Evolutionary conservation across 2,329 filamentous ascomycete genomes (phyloP).

Genomic region (Periconia macrospinosa): DNA sequence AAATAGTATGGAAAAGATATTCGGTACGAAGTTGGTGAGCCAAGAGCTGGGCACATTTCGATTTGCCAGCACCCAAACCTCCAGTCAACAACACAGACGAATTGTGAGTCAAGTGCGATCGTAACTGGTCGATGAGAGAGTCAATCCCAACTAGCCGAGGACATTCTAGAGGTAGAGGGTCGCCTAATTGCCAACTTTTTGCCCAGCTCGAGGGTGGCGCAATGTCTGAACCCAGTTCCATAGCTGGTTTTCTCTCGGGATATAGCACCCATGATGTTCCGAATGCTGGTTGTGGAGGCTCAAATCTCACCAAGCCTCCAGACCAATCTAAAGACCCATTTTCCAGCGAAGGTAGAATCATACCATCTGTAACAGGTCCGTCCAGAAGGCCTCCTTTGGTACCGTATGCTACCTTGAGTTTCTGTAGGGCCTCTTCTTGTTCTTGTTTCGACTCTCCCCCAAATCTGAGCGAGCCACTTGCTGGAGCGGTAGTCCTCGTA

Average conservation of each 20-base stretch:
- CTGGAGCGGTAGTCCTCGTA: constrained; percentile 57
- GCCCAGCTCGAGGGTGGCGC: constrained; percentile 61
- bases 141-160: constrained; percentile 84
- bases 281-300: constrained; percentile 52
- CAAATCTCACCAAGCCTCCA: constrained; percentile 81
- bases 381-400: constrained; percentile 68
- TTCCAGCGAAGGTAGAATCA: constrained; percentile 68
- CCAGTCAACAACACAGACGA: constrained; percentile 91
- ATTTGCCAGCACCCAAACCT: constrained; percentile 88
- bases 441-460: constrained; percentile 85
- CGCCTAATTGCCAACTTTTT: constrained; percentile 55
- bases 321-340: constrained; percentile 67
- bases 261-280: constrained; percentile 71
- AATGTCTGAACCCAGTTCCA: constrained; percentile 77
- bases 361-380: constrained; percentile 87
- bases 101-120: constrained; percentile 76
- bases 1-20: constrained; percentile 77
- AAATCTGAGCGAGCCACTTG: constrained; percentile 73
- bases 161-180: constrained; percentile 56
- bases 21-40: constrained; percentile 73
- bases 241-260: constrained; percentile 69
- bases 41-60: constrained; percentile 74
- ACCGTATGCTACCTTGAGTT: constrained; percentile 72
- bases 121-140: constrained; percentile 68
- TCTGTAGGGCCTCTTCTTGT: constrained; percentile 73